Percentiles rank a stretch among this genome's conserved stretches.
phyloP scores from a whole-genome alignment of 495 filamentous ascomycete species.

The Trichoderma virens region DNA sequence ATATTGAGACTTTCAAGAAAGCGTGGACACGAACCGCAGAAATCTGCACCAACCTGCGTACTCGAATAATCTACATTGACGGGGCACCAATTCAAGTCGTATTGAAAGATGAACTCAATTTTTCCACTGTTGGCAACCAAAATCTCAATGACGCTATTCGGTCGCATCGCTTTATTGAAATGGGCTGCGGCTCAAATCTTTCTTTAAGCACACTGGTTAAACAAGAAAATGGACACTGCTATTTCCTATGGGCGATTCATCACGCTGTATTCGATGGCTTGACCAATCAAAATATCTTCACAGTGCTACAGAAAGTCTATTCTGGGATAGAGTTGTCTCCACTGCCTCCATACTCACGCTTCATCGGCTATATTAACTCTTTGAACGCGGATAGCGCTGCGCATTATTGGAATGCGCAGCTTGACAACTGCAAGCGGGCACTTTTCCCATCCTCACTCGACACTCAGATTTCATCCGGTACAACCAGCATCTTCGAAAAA shows the following conservation, averaged over 20 bases:
- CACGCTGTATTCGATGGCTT: slow-evolving; percentile 33
- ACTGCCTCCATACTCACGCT: neutral
- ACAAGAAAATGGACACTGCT: slow-evolving; percentile 35
- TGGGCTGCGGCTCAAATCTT: slow-evolving; percentile 16
- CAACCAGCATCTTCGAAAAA: neutral
- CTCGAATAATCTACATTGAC: slow-evolving; percentile 15
- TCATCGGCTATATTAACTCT: neutral
- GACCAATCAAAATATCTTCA: slow-evolving; percentile 22
- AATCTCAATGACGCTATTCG: neutral
- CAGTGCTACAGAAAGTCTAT: neutral
- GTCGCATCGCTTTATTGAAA: neutral
- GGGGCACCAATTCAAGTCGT: slow-evolving; percentile 19
- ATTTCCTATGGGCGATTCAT: slow-evolving; percentile 39
- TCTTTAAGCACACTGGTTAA: slow-evolving; percentile 22
- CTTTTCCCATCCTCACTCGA: neutral
- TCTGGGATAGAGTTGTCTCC: slow-evolving; percentile 7
- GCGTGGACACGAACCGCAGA: neutral
- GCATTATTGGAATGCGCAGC: neutral
- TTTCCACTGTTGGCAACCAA: neutral
- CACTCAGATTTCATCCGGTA: neutral
- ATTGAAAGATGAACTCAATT: slow-evolving; percentile 10
- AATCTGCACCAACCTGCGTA: neutral
- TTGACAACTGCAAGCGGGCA: neutral
- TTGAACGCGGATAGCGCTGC: neutral
- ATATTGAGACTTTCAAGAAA: neutral